Percentiles rank a stretch among this genome's conserved stretches.
Conservation (phyloP, 2,329 filamentous ascomycete genomes). For the Epichloe typhina region DNA sequence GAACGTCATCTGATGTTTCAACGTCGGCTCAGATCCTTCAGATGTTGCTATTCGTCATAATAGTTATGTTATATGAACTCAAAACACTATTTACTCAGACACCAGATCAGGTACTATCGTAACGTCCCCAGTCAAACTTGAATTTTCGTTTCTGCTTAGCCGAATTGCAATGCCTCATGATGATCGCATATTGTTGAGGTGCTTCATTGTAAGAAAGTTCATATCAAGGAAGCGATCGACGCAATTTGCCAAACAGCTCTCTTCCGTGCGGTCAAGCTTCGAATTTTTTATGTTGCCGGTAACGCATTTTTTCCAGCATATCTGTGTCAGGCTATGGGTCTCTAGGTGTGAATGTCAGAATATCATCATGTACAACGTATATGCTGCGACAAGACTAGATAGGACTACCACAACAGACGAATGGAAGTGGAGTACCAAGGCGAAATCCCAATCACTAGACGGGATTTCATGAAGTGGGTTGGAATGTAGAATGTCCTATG, state of each 20-base stretch:
- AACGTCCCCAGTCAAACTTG: too few species aligned
- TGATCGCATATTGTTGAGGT: conserved; percentile 52
- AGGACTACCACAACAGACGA: neutral
- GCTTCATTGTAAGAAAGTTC: conserved; percentile 71
- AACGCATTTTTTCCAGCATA: conserved; percentile 94
- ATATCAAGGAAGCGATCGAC: conserved; percentile 89
- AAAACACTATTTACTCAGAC: too few species aligned
- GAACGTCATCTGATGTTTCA: too few species aligned
- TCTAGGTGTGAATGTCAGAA: conserved; percentile 21
- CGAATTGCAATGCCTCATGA: conserved; percentile 2
- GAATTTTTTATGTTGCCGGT: conserved; percentile 59
- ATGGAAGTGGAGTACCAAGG: too few species aligned
- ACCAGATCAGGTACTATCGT: too few species aligned
- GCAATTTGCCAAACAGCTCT: conserved; percentile 79
- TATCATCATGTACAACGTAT: conserved; percentile 9
- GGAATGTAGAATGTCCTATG: too few species aligned
- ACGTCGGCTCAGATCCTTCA: too few species aligned
- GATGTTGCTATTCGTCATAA: too few species aligned
- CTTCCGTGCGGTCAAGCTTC: conserved; percentile 64
- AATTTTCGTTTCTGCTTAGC: too few species aligned
- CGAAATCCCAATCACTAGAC: too few species aligned
- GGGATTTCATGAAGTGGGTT: too few species aligned
- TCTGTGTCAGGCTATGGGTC: conserved; percentile 47
- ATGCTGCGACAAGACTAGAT: neutral
- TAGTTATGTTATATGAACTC: too few species aligned